Evolutionary conservation across 441 rosid species (phyloP), one percentile per base, ranked within the genome.

Genomic region (Populus hybrid): DNA sequence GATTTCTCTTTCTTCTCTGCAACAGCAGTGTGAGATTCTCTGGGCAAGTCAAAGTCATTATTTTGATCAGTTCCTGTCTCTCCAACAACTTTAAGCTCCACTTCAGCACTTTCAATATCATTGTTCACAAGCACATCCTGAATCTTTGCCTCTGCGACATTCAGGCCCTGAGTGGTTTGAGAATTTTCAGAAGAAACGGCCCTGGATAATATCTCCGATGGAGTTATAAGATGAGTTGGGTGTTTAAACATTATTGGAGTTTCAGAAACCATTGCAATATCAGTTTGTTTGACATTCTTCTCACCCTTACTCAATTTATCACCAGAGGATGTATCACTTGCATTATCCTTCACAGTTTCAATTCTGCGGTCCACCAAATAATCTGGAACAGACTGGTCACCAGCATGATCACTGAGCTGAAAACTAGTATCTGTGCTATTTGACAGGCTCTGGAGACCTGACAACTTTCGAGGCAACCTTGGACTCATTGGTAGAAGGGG

Each of bases 161-260:
- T 82, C 83, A 78, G 85, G 73, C 85, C 86, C 70, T 84, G 86
- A 38, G 66, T 83, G 75, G 87, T 77, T 76, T 81, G 83, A 82
- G 72, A 14, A 76, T 23, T 83, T 36, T 91, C 95, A 80, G 97
- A 82, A 24, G 92, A 83, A 81, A 85, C 79, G 8, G 87, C 88
- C 89, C 73, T 71, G 38, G 85, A 84, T 68, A 90, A 73, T 74
- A 94, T 86, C 83, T 96, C 98, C 8, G 97, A 90, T 20, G 98
- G 98, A 77, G 98, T 93, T 79, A 96, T 84, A 73, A 94, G 87
- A 86, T 92, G 99, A 72, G 98, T 91, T 73, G 97, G 98, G 75
- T 81, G 97, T 82, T 88, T 91, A 81, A 88, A 94, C 73, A 81
- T 77, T 21, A 81, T 73, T 78, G 91, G 85, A 68, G 85, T 84